Evolutionary conservation across 305 asterid species (phyloP), one percentile per base, ranked within the genome.

Genomic region (Fraxinus nigra): DNA sequence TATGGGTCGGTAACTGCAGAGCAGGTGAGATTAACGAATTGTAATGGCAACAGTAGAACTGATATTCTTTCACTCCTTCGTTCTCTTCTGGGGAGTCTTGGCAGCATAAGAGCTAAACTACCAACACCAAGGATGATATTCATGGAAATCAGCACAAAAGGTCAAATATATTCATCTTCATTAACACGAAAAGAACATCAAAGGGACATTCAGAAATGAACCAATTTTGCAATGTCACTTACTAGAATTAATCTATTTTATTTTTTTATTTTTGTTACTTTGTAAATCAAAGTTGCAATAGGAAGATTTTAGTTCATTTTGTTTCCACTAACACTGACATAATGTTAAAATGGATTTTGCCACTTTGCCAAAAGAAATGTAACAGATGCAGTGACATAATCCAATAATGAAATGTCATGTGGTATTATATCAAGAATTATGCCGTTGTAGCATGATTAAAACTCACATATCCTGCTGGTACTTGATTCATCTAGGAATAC

Each of bases 1-100:
- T 96, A 77, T 92, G 95, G 97, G 94, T 96, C 38, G 97, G 90
- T 32, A 91, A 86, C 85, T 96, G 98, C 93, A 84, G 93, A 87
- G 46, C 84, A 11, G 97, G 97, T n/a, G 98, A 94, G 89, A 81
- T 89, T 54, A 87, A 82, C 22, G 92, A 89, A 76, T 86, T 90
- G 78, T 89, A 86, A 91, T 78, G 73, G 70, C 33, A 28, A 35
- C 46, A 34, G 84, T 67, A 18, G 73, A 79, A 67, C 11, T 48
- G 77, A 80, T 78, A 38, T 33, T 79, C 56, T 13, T 46, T 46
- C 56, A 46, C 56, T 46, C 56, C 56, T 46, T 14, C 56, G 32
- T 22, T 1, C 8, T 4, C 33, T 61, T 1, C 32, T 61, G 30
- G 30, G 30, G 13, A 20, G 33, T 20, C 38, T 16, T 40, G 73